Evolutionary conservation across 2,329 filamentous ascomycete species (phyloP).

Genomic region (Blumeria graminis): DNA sequence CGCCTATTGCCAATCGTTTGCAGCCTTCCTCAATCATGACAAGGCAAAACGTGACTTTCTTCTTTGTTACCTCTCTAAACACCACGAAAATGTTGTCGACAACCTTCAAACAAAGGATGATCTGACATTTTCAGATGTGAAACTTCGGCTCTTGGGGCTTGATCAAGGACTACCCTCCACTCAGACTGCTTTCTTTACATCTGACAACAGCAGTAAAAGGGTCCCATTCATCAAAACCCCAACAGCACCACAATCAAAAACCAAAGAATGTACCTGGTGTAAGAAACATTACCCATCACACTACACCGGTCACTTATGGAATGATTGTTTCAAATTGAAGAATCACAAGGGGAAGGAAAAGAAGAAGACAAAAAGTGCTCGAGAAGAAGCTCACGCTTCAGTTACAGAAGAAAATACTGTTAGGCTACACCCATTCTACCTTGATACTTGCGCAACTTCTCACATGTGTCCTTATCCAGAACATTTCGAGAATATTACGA

Average conservation of each 20-base stretch:
- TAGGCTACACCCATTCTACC: neutral
- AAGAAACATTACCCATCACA: neutral
- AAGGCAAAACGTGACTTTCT: neutral
- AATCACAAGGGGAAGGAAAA: neutral
- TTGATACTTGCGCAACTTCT: neutral
- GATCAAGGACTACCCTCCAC: neutral
- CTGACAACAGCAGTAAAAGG: neutral
- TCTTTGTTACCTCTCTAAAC: neutral
- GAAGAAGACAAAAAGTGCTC: neutral
- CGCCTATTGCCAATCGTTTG: neutral
- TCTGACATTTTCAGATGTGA: neutral
- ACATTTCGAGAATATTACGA: neutral
- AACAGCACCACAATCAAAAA: neutral
- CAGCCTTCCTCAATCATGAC: neutral
- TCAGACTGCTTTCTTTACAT: neutral
- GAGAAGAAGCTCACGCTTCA: too few species aligned
- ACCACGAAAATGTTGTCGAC: neutral
- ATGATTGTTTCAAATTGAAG: neutral
- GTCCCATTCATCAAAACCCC: neutral
- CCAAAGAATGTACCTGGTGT: neutral
- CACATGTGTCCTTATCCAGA: slow-evolving; percentile 1
- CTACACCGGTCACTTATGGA: neutral
- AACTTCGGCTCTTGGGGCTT: neutral
- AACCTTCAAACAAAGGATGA: neutral
- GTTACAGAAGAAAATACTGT: neutral